Evolutionary conservation across 331 rosid species (phyloP).

Genomic region (Ulmus americana): DNA sequence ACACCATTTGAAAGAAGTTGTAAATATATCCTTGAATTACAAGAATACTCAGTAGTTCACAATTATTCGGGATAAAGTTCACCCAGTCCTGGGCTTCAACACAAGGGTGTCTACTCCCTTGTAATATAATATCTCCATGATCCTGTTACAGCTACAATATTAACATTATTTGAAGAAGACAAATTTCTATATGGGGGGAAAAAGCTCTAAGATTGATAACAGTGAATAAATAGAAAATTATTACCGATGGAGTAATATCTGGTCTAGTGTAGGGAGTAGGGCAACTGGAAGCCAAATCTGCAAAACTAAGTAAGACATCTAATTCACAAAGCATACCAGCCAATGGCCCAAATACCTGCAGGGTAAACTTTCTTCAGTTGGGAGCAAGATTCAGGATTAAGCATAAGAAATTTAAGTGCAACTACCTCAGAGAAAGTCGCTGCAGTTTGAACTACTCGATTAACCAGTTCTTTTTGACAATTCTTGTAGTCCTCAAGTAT

Average conservation of each 20-base stretch:
- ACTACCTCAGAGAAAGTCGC: conserved; percentile 73
- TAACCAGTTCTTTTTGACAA: conserved; percentile 76
- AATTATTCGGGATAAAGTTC: conserved; percentile 94
- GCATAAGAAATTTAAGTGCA: conserved; percentile 17
- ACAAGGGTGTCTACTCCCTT: conserved; percentile 95
- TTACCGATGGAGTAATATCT: conserved; percentile 70
- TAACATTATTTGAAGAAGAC: conserved; percentile 7
- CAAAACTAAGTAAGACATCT: conserved; percentile 87
- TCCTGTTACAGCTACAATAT: conserved; percentile 45
- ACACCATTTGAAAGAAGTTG: background rate
- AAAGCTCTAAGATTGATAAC: conserved; percentile 1
- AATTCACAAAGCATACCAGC: conserved; percentile 76
- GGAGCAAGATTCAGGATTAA: conserved; percentile 17
- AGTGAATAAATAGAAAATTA: conserved; percentile 12
- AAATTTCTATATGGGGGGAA: background rate
- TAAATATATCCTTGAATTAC: conserved; percentile 15
- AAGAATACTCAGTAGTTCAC: conserved; percentile 68
- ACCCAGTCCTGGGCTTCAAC: conserved; percentile 99
- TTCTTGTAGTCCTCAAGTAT: conserved; percentile 74
- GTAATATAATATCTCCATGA: conserved; percentile 70
- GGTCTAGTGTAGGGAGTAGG: conserved; percentile 92
- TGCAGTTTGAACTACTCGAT: conserved; percentile 61
- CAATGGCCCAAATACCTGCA: conserved; percentile 72
- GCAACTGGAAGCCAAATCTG: conserved; percentile 85
- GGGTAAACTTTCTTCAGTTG: conserved; percentile 24